phyloP scores from a whole-genome alignment of 805 yeast species.

The Sungouiella blattae region DNA sequence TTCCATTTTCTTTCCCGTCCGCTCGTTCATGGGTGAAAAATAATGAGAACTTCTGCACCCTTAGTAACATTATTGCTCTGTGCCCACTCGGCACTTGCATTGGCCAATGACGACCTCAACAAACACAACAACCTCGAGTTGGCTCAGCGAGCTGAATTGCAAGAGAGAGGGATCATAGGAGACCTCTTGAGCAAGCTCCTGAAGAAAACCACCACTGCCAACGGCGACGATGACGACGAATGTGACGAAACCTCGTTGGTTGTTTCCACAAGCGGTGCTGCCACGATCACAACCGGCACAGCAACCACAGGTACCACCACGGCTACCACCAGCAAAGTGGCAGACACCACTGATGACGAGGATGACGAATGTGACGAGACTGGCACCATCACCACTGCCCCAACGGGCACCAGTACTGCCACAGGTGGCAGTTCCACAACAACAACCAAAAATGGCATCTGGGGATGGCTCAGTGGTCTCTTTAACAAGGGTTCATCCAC shows the following conservation, averaged over 20 bases:
- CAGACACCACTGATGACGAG: neutral
- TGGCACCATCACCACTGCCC: no score
- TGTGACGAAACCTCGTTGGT: neutral
- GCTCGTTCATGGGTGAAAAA: conserved; percentile 3
- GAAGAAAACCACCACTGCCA: neutral
- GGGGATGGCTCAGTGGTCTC: no score
- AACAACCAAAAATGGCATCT: no score
- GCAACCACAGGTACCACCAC: neutral
- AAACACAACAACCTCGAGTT: neutral
- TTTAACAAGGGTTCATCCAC: no score
- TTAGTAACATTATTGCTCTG: neutral
- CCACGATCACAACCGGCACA: neutral
- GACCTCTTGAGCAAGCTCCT: conserved; percentile 1
- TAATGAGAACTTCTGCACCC: neutral
- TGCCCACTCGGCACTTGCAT: conserved; percentile 1
- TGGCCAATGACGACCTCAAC: neutral
- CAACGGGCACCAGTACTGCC: no score
- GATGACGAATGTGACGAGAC: neutral
- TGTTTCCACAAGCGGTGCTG: neutral
- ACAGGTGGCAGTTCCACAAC: no score
- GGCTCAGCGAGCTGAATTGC: neutral
- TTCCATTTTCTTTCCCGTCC: neutral
- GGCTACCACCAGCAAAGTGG: neutral
- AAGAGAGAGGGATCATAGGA: neutral
- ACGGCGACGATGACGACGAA: neutral